phyloP scores from a whole-genome alignment of 148 eudicot genomes.

The Cornus kousa region DNA sequence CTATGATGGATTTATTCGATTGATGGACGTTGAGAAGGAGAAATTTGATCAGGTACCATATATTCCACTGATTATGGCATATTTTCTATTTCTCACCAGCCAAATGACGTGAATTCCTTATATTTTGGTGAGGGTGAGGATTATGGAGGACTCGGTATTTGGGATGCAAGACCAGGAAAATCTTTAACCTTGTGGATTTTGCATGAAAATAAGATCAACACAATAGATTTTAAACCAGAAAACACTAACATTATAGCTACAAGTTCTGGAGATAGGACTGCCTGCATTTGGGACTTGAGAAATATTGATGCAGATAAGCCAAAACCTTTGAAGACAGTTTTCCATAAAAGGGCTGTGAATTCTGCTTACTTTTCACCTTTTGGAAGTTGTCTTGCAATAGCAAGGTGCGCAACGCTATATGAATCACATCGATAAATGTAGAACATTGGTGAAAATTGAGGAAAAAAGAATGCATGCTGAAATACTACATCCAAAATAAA shows the following conservation, averaged over 20 bases:
- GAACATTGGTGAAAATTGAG: not conserved
- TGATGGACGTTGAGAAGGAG: constrained; percentile 73
- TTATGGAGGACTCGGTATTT: constrained; percentile 43
- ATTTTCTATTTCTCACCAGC: constrained; percentile 56
- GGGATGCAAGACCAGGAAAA: constrained; percentile 63
- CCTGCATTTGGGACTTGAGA: constrained; percentile 87
- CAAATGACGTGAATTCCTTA: constrained; percentile 50
- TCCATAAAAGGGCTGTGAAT: constrained; percentile 60
- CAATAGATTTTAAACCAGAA: constrained; percentile 60
- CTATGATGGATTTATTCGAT: constrained; percentile 66
- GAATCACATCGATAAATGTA: not conserved
- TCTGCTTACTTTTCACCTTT: constrained; percentile 92
- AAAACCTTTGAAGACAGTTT: constrained; percentile 30
- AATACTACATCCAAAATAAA: not conserved
- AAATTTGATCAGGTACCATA: constrained; percentile 38
- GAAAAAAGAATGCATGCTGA: not conserved
- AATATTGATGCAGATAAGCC: constrained; percentile 38
- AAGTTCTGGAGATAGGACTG: constrained; percentile 71
- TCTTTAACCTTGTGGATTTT: constrained; percentile 39
- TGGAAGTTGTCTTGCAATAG: constrained; percentile 74
- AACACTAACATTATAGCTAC: constrained; percentile 69
- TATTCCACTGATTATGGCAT: constrained; percentile 41
- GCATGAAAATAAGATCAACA: constrained; percentile 61
- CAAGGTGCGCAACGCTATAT: constrained; percentile 47
- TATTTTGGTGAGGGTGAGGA: constrained; percentile 53